These are phyloP conservation scores for Psilocybe tampanensis DNA, from an alignment of 768 basidiomycete species.

Conservation along the genomic window DNA sequence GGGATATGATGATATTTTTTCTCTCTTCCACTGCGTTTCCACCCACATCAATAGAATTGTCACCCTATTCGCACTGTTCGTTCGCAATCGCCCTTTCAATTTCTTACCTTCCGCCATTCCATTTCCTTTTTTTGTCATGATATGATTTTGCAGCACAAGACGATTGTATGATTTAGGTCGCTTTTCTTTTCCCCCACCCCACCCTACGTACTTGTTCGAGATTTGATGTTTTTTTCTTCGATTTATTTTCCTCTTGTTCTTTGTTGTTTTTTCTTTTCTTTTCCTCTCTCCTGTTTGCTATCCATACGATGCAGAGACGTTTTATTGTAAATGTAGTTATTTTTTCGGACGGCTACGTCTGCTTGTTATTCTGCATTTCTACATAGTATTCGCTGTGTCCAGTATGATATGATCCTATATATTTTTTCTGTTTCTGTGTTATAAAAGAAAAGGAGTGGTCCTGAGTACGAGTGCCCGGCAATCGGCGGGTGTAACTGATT, in stretches of 20 bases:
- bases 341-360: constrained; percentile 9
- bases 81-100: constrained; percentile 11
- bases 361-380: constrained; percentile 5
- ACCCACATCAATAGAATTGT: constrained; percentile 9
- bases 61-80: constrained; percentile 5
- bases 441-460: not conserved
- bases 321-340: constrained; percentile 11
- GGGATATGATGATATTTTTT: constrained; percentile 5
- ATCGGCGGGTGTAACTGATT: not conserved
- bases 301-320: constrained; percentile 4
- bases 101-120: constrained; percentile 1
- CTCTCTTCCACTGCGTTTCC: not conserved
- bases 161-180: constrained; percentile 28
- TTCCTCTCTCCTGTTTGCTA: not conserved
- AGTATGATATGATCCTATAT: constrained; percentile 12
- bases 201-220: constrained; percentile 16
- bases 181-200: too few relatives aligned
- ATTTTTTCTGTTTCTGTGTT: constrained; percentile 19
- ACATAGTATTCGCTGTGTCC: not conserved
- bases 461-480: not conserved
- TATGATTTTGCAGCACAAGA: constrained; percentile 27
- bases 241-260: constrained; percentile 7
- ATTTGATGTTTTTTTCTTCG: constrained; percentile 21
- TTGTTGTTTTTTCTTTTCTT: not conserved
- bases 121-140: constrained; percentile 14